These are phyloP conservation scores for Cladosporium austrohemisphaericum DNA, from an alignment of 2,329 filamentous ascomycete species.

Conservation along the genomic window DNA sequence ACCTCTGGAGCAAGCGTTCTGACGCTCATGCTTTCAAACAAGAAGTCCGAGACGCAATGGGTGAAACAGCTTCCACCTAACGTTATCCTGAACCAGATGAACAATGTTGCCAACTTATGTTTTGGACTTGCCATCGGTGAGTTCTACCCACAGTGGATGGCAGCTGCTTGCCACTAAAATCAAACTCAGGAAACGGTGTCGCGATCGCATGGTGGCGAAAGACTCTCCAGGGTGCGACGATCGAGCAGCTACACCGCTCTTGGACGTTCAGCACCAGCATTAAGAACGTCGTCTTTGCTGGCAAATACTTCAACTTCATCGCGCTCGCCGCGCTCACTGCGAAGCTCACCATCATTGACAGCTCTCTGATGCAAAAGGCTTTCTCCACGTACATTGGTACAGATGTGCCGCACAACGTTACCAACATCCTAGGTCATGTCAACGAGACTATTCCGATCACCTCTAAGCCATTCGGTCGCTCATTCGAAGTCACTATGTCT, in stretches of 20 bases:
- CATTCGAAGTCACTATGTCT: background rate
- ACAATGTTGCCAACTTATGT: conserved; percentile 21
- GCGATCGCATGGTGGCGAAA: conserved; percentile 28
- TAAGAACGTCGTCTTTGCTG: conserved; percentile 20
- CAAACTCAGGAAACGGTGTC: conserved; percentile 19
- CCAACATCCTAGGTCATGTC: conserved; percentile 15
- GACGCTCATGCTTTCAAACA: conserved; percentile 1
- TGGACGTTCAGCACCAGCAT: conserved; percentile 25
- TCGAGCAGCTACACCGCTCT: conserved; percentile 23
- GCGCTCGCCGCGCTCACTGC: conserved; percentile 25
- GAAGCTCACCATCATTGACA: conserved; percentile 27
- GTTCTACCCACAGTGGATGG: background rate
- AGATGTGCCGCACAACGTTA: conserved; percentile 7
- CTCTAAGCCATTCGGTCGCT: conserved; percentile 3
- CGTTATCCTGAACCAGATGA: conserved; percentile 22
- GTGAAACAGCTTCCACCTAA: conserved; percentile 22
- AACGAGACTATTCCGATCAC: conserved; percentile 21
- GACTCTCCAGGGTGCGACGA: conserved; percentile 23
- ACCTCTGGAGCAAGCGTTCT: conserved; percentile 17
- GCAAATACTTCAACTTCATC: conserved; percentile 28
- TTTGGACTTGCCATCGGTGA: conserved; percentile 25
- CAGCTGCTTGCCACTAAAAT: background rate
- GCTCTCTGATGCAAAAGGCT: conserved; percentile 24
- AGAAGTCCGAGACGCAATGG: conserved; percentile 17
- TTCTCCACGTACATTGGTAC: conserved; percentile 14